Conservation (phyloP, 176 grass and related monocot species). For the Chloris gayana region DNA sequence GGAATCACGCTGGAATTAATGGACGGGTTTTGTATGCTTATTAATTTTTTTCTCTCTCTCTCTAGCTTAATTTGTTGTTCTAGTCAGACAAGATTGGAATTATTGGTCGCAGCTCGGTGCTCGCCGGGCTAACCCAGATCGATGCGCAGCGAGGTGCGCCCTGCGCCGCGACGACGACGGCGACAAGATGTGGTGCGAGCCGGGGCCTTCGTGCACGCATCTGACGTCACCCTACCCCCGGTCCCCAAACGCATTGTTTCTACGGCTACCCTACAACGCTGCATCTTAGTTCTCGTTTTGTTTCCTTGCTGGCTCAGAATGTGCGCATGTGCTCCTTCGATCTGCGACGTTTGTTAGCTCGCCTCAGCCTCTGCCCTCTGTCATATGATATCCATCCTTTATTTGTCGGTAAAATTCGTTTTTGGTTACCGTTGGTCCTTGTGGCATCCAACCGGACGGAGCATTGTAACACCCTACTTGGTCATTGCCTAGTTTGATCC, state of each 20-base stretch:
- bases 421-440: too few relatives aligned
- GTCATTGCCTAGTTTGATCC: too few relatives aligned
- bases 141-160: slow-evolving; percentile 22
- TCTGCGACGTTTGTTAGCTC: too few relatives aligned
- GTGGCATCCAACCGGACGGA: too few relatives aligned
- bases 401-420: too few relatives aligned
- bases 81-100: slow-evolving; percentile 36
- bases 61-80: not conserved
- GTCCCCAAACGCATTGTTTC: too few relatives aligned
- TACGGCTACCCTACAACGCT: not conserved
- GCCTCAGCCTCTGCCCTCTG: too few relatives aligned
- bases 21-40: not conserved
- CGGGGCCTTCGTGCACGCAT: not conserved
- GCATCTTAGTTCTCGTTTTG: not conserved
- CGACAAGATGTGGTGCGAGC: slow-evolving; percentile 21
- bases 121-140: not conserved
- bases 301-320: not conserved
- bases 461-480: too few relatives aligned
- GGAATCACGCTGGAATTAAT: slow-evolving; percentile 55
- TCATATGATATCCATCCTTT: too few relatives aligned
- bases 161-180: slow-evolving; percentile 18
- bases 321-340: not conserved
- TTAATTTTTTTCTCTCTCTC: not conserved
- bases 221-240: not conserved
- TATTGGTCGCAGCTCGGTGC: slow-evolving; percentile 27